Evolutionary conservation across 257 asterid species (phyloP), one percentile per base, ranked within the genome.

Genomic region (Fraxinus excelsior): DNA sequence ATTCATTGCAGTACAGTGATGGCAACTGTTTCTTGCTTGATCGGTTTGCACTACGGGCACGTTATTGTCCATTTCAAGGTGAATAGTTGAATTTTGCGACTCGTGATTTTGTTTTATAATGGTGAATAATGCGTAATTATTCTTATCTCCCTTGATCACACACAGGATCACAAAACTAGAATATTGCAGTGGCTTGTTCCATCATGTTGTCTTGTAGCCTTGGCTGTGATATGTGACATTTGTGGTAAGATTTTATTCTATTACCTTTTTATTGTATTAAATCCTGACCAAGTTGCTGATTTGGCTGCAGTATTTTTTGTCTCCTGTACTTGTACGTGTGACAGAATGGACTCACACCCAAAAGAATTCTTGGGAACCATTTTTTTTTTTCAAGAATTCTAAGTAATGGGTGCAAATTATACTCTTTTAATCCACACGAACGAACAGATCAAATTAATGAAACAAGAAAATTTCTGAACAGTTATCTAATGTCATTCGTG

Each of bases 31-130:
- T 76, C 88, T 28, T 89, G 91, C 82, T 78, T 91, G 80, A 65
- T 87, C 11, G 94, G 96, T 62, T 80, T 91, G 80, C 96, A 91
- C 67, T 91, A 74, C 21, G 96, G 96, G 64, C 96, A 91, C 70
- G 62, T 83, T 51, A 86, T 89, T 32, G 83, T 82, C 80, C 92
- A 91, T 85, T 91, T 85, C 80, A 87, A 91, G 96, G 96, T 91
- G 78, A 11, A 74, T 25, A 40, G 8, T 56, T 76, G 56, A 42
- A 42, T 58, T 49, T 51, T 34, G 1, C 37, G 37, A 35, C 9
- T 65, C 60, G 26, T 31, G 34, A 65, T 51, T 23, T n/a, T 26
- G 9, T 37, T 46, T 46, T 18, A 29, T 19, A 29, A 11, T 40
- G 35, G 5, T 28, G 42, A 29, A 18, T 68, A 53, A 42, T 66